phyloP scores from a whole-genome alignment of 306 rosid genomes.

The Cicer chorassanicum region DNA sequence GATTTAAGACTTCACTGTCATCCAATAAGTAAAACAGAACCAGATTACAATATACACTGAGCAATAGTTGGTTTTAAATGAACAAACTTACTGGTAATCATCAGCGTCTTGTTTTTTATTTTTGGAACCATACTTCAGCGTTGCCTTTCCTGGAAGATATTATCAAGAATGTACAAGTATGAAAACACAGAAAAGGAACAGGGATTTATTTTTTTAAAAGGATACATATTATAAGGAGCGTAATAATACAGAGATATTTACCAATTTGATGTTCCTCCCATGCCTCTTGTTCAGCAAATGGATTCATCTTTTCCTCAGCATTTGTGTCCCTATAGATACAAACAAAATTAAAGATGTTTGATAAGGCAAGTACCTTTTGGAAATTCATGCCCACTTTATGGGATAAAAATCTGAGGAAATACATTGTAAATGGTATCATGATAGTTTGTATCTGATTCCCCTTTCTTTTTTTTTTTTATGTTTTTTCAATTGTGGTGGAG shows the following conservation, averaged over 20 bases:
- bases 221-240: neutral
- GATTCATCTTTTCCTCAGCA: constrained; percentile 90
- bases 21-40: constrained; percentile 39
- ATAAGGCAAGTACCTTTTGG: constrained; percentile 29
- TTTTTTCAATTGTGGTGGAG: constrained; percentile 18
- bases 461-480: constrained; percentile 3
- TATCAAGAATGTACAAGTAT: constrained; percentile 37
- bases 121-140: constrained; percentile 79
- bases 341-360: constrained; percentile 30
- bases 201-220: constrained; percentile 20
- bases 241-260: constrained; percentile 36
- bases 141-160: constrained; percentile 77
- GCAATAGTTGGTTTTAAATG: constrained; percentile 13
- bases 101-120: constrained; percentile 75
- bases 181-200: constrained; percentile 27
- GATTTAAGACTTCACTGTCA: constrained; percentile 19
- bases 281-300: constrained; percentile 94
- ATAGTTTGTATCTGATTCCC: constrained; percentile 21
- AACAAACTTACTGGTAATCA: constrained; percentile 83
- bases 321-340: constrained; percentile 56
- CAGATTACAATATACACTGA: constrained; percentile 25
- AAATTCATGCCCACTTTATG: constrained; percentile 17
- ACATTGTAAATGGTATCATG: neutral
- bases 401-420: constrained; percentile 35
- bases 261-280: constrained; percentile 99